These are phyloP conservation scores for Linnemannia exigua DNA, from an alignment of 192 early-diverging fungal species.

Conservation along the genomic window DNA sequence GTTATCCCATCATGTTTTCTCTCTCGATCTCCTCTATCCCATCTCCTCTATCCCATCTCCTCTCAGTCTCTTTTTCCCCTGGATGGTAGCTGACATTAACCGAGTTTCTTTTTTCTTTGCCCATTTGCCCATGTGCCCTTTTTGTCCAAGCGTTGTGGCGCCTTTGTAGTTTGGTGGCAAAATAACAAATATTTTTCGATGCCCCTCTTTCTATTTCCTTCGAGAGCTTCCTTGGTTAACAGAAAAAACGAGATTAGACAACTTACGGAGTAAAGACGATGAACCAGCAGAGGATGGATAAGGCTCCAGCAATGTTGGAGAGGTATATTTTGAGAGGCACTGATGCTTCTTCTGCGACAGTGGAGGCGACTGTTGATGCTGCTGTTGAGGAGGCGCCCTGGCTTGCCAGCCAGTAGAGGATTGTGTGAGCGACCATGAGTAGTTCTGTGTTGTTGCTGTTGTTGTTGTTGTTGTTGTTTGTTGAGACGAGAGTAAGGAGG, in stretches of 20 bases:
- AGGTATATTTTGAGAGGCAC: conserved; percentile 48
- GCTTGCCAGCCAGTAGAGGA: conserved; percentile 53
- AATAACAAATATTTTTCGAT: neutral
- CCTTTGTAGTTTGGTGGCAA: conserved; percentile 14
- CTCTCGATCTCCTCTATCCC: neutral
- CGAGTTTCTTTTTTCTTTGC: too few relatives aligned
- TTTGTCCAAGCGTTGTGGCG: neutral
- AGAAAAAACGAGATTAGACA: neutral
- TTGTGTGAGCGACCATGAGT: conserved; percentile 42
- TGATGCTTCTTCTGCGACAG: conserved; percentile 6
- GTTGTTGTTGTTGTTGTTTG: neutral
- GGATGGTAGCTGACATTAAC: too few relatives aligned
- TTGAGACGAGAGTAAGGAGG: neutral
- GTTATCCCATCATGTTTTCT: neutral
- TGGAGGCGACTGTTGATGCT: neutral
- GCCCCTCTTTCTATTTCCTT: too few relatives aligned
- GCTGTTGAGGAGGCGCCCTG: conserved; percentile 20
- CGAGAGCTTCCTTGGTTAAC: neutral
- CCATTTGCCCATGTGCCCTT: neutral
- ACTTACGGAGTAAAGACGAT: conserved; percentile 86
- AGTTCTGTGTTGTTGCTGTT: conserved; percentile 7
- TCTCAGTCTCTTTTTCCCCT: too few relatives aligned
- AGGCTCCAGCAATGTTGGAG: conserved; percentile 72
- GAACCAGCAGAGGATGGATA: conserved; percentile 84
- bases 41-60: neutral